A percentile compares a stretch with the other conserved stretches of the same genome.
phyloP scores from a whole-genome alignment of 352 stramenopile species.

The Albugo candida region DNA sequence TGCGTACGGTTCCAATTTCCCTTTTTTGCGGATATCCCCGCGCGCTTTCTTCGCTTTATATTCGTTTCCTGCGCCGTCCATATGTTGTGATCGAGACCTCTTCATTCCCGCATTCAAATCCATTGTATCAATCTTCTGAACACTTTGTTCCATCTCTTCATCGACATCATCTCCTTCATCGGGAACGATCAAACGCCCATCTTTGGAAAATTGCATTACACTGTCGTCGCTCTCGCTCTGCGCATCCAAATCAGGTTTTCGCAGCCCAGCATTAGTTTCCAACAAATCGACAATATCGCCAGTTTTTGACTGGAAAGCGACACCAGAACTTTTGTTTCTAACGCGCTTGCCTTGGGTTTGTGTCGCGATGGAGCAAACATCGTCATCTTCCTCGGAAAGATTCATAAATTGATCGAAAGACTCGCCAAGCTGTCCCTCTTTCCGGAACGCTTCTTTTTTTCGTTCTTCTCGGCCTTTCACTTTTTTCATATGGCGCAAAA shows the following conservation, averaged over 20 bases:
- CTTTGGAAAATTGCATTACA: slow-evolving; percentile 69
- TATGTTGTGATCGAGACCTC: slow-evolving; percentile 25
- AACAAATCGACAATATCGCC: slow-evolving; percentile 88
- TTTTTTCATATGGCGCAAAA: slow-evolving; percentile 94
- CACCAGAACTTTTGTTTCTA: slow-evolving; percentile 45
- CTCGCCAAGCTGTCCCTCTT: slow-evolving; percentile 19
- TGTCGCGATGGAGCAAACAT: slow-evolving; percentile 46
- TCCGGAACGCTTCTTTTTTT: slow-evolving; percentile 62
- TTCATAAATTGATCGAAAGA: slow-evolving; percentile 66
- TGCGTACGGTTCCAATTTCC: slow-evolving; percentile 93
- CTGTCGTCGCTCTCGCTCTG: slow-evolving; percentile 15
- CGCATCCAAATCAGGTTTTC: slow-evolving; percentile 52
- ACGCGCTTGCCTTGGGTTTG: slow-evolving; percentile 52
- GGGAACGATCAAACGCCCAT: slow-evolving; percentile 76
- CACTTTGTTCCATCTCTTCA: slow-evolving; percentile 53
- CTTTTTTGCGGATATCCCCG: slow-evolving; percentile 93
- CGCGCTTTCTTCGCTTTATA: slow-evolving; percentile 92
- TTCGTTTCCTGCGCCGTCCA: slow-evolving; percentile 60
- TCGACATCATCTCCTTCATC: slow-evolving; percentile 45
- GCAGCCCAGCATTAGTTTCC: slow-evolving; percentile 76
- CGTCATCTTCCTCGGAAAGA: slow-evolving; percentile 31
- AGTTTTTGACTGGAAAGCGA: slow-evolving; percentile 31
- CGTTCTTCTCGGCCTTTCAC: slow-evolving; percentile 81
- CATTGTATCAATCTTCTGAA: slow-evolving; percentile 37
- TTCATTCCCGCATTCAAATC: slow-evolving; percentile 25